These are phyloP conservation scores for Pestalotiopsis fici DNA, from an alignment of 2,329 filamentous ascomycete species.

Conservation along the genomic window DNA sequence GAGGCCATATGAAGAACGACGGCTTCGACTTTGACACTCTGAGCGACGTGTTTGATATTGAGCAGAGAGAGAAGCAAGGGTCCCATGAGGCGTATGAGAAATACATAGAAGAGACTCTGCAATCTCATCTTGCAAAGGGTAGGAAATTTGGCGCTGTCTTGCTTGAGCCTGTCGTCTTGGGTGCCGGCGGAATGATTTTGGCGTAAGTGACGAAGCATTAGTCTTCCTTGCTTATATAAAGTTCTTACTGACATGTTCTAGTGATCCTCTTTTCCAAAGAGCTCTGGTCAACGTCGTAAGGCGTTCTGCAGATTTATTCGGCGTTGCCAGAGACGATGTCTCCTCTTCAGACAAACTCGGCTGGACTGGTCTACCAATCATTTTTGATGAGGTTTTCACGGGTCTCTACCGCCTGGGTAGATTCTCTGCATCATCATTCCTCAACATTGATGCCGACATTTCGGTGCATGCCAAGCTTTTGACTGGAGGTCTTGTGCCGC, in stretches of 20 bases:
- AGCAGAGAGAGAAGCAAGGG: constrained; percentile 43
- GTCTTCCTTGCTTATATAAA: constrained; percentile 11
- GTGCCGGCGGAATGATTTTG: constrained; percentile 82
- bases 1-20: constrained; percentile 40
- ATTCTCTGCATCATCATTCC: constrained; percentile 69
- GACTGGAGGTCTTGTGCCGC: constrained; percentile 76
- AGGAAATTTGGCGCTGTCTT: constrained; percentile 76
- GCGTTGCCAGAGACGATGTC: constrained; percentile 15
- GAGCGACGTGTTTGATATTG: constrained; percentile 61
- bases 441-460: constrained; percentile 70
- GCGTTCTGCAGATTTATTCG: constrained; percentile 56
- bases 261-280: constrained; percentile 80
- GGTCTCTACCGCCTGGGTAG: constrained; percentile 80
- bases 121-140: constrained; percentile 53
- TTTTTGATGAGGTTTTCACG: constrained; percentile 89
- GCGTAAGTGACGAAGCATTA: constrained; percentile 52
- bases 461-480: constrained; percentile 82
- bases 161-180: constrained; percentile 78
- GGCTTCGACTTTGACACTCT: constrained; percentile 48
- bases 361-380: constrained; percentile 76
- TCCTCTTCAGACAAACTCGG: constrained; percentile 21
- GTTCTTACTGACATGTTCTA: constrained; percentile 31
- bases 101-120: constrained; percentile 59
- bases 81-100: constrained; percentile 54
- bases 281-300: constrained; percentile 70